phyloP scores from a whole-genome alignment of 2,329 filamentous ascomycete species.

The Pseudocercospora macadamiae region DNA sequence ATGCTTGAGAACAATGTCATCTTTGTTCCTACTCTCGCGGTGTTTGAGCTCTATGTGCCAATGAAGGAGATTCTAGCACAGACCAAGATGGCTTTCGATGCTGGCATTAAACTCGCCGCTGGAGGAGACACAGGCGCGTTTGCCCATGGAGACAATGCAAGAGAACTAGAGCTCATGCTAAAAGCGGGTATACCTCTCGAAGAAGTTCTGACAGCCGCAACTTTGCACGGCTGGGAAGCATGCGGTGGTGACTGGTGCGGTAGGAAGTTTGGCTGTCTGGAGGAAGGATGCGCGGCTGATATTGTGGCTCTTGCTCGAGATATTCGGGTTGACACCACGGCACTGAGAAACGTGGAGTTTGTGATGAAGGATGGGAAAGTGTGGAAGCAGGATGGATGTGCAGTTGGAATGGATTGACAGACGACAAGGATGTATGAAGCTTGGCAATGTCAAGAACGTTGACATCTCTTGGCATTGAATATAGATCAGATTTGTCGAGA shows the following conservation, averaged over 20 bases:
- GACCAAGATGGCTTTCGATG: conserved; percentile 50
- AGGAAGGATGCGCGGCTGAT: conserved; percentile 55
- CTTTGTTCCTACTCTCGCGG: conserved; percentile 58
- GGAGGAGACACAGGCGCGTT: conserved; percentile 60
- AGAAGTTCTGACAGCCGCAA: conserved; percentile 55
- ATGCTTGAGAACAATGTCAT: conserved; percentile 53
- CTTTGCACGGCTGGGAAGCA: conserved; percentile 58
- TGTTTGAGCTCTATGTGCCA: conserved; percentile 42
- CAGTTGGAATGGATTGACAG: conserved; percentile 31
- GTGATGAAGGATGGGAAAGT: conserved; percentile 62
- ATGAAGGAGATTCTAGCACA: conserved; percentile 38
- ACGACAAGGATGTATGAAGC: background rate
- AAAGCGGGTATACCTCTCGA: conserved; percentile 55
- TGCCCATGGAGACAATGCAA: conserved; percentile 55
- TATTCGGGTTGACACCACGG: conserved; percentile 44
- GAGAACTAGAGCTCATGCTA: conserved; percentile 60
- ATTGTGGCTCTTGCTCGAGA: conserved; percentile 55
- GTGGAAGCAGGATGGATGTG: conserved; percentile 46
- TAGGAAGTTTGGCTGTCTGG: conserved; percentile 56
- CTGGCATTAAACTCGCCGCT: conserved; percentile 54
- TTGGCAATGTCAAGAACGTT: no score
- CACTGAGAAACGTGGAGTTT: conserved; percentile 54
- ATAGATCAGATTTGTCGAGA: no score
- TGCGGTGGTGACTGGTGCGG: conserved; percentile 58
- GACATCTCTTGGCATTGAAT: no score